These are phyloP conservation scores for Naganishia vishniacii DNA, from an alignment of 768 basidiomycete genomes.

Conservation along the genomic window DNA sequence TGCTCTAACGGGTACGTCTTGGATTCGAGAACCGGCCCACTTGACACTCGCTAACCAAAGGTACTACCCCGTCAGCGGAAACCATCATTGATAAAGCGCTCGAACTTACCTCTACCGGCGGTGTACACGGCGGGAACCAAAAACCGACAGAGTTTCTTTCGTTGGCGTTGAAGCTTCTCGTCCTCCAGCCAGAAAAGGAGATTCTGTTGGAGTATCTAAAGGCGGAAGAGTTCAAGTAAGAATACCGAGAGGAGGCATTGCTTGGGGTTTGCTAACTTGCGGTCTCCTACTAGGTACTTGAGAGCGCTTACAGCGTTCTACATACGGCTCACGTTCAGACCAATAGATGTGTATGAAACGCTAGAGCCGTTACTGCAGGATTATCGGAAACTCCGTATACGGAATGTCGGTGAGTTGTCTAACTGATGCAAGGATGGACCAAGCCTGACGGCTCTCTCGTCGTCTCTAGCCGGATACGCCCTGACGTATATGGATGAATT, in stretches of 20 bases:
- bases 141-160: constrained; percentile 90
- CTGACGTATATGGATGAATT: constrained; percentile 90
- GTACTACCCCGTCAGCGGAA: constrained; percentile 66
- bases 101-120: constrained; percentile 73
- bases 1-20: constrained; percentile 71
- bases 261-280: too few relatives aligned
- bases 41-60: too few relatives aligned
- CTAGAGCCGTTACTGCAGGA: constrained; percentile 93
- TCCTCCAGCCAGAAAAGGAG: constrained; percentile 96
- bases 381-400: constrained; percentile 76
- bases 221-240: constrained; percentile 97
- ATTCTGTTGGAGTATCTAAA: constrained; percentile 89
- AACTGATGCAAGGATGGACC: background rate
- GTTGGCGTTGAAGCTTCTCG: constrained; percentile 84
- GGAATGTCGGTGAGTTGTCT: constrained; percentile 66
- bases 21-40: too few relatives aligned
- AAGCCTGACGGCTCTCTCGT: background rate
- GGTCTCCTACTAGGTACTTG: constrained; percentile 62
- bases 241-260: background rate
- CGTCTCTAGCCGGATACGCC: constrained; percentile 66
- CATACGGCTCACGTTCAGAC: constrained; percentile 85
- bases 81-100: constrained; percentile 89
- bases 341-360: constrained; percentile 84
- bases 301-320: constrained; percentile 90
- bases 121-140: constrained; percentile 84